Base-by-base conservation (phyloP, 202 grass and related monocot species). In the Zizania palustris region DNA sequence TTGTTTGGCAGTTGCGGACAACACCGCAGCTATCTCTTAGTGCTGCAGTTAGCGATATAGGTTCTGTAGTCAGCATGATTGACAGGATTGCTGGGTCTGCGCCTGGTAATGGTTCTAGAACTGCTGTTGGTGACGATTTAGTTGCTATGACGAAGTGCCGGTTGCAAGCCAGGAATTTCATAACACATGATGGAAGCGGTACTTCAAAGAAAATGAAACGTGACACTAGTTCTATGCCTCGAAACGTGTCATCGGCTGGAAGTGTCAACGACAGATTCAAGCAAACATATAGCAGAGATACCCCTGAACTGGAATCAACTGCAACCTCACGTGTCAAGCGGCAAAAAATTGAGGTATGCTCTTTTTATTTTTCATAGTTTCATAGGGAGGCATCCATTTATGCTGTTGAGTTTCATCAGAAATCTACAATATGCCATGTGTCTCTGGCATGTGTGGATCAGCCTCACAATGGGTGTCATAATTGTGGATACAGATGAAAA, bases 71-170 rank as follows among this genome's bases (percentile, higher is more conserved):
- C 46, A 95, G 96, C 79, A 95, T 95, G 96, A 86, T 98, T 13
- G 91, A 98, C 60, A 84, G 96, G 87, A 94, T 98, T 76, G 96
- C 96, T 80, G 96, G 96, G 21, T 95, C 96, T 59, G 91, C 95
- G 48, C 95, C 95, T 56, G 95, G 95, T 79, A 98, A 94, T 74
- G 95, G 95, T 59, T 98, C 95, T 60, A 91, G 95, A 77, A 87
- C 95, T 88, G 95, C 91, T 45, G 86, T 92, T 18, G 96, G 96
- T 43, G 96, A 98, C 56, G 96, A 98, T 83, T 84, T 98, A 77
- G 96, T 95, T 58, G 96, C 96, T 41, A 98, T 98, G 96, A 98
- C 91, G 35, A 98, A 92, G 83, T 98, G 96, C 38, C 87, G 96
- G 18, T 77, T 98, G 54, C 96, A 98, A 92, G 91, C 91, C 46